Evolutionary conservation across 495 filamentous ascomycete genomes (phyloP).

Genomic region (Ramalina intermedia): DNA sequence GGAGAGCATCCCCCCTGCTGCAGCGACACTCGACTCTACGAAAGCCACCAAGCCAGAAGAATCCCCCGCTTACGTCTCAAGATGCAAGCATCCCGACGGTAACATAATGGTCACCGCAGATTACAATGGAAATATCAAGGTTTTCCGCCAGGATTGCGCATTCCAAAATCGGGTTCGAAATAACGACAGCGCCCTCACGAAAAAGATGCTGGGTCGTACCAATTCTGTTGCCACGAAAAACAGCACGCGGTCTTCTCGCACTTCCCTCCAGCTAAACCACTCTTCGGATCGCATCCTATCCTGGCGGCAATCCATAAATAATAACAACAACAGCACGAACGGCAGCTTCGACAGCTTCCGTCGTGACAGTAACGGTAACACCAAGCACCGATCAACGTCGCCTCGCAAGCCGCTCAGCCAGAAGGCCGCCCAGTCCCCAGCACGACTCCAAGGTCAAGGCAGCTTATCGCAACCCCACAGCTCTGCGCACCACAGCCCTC

Average conservation of each 20-base stretch:
- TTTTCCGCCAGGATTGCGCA: slow-evolving; percentile 90
- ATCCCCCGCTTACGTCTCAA: slow-evolving; percentile 55
- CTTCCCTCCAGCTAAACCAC: slow-evolving; percentile 34
- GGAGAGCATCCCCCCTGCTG: slow-evolving; percentile 13
- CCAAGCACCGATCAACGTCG: slow-evolving; percentile 36
- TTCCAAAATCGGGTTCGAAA: slow-evolving; percentile 38
- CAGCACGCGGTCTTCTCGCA: slow-evolving; percentile 30
- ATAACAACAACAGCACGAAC: slow-evolving; percentile 15
- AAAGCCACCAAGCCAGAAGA: slow-evolving; percentile 37
- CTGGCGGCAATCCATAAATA: slow-evolving; percentile 72
- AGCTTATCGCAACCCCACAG: slow-evolving; percentile 18
- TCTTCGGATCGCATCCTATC: slow-evolving; percentile 75
- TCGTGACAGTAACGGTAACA: slow-evolving; percentile 11
- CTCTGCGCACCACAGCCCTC: slow-evolving; percentile 25
- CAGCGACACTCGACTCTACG: slow-evolving; percentile 30
- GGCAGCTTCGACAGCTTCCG: slow-evolving; percentile 36
- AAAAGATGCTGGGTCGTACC: slow-evolving; percentile 55
- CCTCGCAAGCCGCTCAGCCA: slow-evolving; percentile 36
- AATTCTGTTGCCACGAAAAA: slow-evolving; percentile 43
- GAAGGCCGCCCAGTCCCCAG: slow-evolving; percentile 15
- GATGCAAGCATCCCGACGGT: slow-evolving; percentile 63
- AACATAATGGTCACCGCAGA: slow-evolving; percentile 91
- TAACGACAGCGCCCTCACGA: slow-evolving; percentile 55
- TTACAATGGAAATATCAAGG: slow-evolving; percentile 75
- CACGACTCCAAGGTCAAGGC: slow-evolving; percentile 6